Conservation (phyloP, 805 yeast genomes). For the Wickerhamia fluorescens region DNA sequence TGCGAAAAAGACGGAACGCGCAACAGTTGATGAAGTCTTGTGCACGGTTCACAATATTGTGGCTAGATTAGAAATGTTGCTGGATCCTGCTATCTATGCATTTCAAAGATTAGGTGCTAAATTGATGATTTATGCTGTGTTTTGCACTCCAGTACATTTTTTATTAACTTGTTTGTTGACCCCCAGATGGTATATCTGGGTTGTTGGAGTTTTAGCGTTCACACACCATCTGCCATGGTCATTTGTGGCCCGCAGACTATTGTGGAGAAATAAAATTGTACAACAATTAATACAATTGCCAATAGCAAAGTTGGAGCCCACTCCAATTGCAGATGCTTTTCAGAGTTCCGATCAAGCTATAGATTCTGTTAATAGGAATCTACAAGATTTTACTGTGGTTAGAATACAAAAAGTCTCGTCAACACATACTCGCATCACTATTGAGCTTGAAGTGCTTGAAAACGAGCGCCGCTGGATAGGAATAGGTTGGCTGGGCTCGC, state of each 20-base stretch:
- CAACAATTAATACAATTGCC: too few species aligned
- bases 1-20: slow-evolving; percentile 36
- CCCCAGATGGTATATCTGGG: slow-evolving; percentile 28
- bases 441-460: slow-evolving; percentile 46
- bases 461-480: slow-evolving; percentile 60
- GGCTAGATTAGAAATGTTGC: slow-evolving; percentile 32
- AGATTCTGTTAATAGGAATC: too few species aligned
- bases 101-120: slow-evolving; percentile 7
- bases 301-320: too few species aligned
- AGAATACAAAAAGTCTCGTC: slow-evolving; percentile 32
- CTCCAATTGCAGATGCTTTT: too few species aligned
- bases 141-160: slow-evolving; percentile 40
- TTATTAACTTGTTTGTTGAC: slow-evolving; percentile 26
- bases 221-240: slow-evolving; percentile 46
- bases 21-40: slow-evolving; percentile 48
- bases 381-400: slow-evolving; percentile 26
- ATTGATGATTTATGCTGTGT: slow-evolving; percentile 20
- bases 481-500: slow-evolving; percentile 47
- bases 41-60: slow-evolving; percentile 41
- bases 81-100: slow-evolving; percentile 36
- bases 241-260: slow-evolving; percentile 34
- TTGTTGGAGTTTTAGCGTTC: slow-evolving; percentile 29
- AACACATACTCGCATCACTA: slow-evolving; percentile 38
- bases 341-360: too few species aligned
- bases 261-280: too few species aligned